Conservation (phyloP, 176 grass and related monocot genomes). For the Leersia perrieri region DNA sequence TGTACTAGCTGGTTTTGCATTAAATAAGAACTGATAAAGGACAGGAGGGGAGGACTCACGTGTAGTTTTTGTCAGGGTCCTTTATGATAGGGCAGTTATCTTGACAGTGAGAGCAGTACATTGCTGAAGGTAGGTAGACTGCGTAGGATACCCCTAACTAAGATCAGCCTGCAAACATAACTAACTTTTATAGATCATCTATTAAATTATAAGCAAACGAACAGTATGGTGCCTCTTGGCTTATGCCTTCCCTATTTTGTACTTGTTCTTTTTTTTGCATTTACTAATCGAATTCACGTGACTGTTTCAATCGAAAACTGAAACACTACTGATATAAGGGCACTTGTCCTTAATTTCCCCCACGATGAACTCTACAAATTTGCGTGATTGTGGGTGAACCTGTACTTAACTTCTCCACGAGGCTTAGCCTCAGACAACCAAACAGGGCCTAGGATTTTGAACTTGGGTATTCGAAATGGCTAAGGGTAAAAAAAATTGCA, state of each 20-base stretch:
- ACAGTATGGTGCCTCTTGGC: background rate
- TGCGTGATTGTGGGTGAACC: too few species aligned
- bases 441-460: too few species aligned
- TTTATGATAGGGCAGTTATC: conserved; percentile 32
- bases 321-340: too few species aligned
- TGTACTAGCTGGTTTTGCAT: background rate
- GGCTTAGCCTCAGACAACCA: too few species aligned
- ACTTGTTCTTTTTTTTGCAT: background rate
- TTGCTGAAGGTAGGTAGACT: conserved; percentile 26
- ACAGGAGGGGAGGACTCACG: conserved; percentile 44
- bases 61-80: conserved; percentile 62
- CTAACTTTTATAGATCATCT: background rate
- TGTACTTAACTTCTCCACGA: too few species aligned
- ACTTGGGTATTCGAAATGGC: too few species aligned
- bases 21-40: background rate
- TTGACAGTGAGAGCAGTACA: conserved; percentile 70
- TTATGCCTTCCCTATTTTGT: background rate
- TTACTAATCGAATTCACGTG: background rate
- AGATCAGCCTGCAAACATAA: conserved; percentile 21
- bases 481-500: too few species aligned
- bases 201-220: background rate
- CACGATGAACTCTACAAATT: too few species aligned
- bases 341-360: too few species aligned
- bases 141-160: background rate
- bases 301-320: too few species aligned